Percentiles rank a stretch among this genome's conserved stretches.
Evolutionary conservation across 257 asterid species (phyloP).

Genomic region (Fraxinus excelsior): DNA sequence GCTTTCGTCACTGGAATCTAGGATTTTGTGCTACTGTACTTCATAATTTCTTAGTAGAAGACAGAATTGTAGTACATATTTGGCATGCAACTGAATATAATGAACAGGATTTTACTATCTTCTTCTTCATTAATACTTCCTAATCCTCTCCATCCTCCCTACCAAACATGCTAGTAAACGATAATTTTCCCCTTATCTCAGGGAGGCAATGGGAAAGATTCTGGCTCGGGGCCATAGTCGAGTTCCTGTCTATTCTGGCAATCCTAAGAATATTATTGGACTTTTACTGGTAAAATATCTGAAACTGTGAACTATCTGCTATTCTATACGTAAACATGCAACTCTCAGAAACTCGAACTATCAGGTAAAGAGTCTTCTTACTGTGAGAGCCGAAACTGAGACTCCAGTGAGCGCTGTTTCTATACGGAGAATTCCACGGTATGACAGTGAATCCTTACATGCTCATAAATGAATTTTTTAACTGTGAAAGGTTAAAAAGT

Average conservation of each 20-base stretch:
- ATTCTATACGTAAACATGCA: neutral
- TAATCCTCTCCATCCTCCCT: neutral
- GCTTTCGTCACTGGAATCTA: neutral
- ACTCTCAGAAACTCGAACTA: conserved; percentile 8
- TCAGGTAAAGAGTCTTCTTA: conserved; percentile 89
- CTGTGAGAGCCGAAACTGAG: conserved; percentile 85
- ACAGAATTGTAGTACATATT: neutral
- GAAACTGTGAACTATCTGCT: neutral
- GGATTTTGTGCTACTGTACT: neutral
- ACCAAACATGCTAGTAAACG: neutral
- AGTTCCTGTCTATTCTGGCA: conserved; percentile 88
- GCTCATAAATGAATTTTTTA: neutral
- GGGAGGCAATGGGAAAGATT: conserved; percentile 93
- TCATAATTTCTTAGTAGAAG: conserved; percentile 13
- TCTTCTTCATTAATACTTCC: neutral
- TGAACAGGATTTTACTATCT: neutral
- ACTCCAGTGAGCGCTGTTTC: conserved; percentile 90
- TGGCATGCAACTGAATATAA: neutral
- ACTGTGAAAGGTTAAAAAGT: conserved; percentile 12
- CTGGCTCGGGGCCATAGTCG: conserved; percentile 96
- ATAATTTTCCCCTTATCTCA: conserved; percentile 27
- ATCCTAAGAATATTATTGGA: conserved; percentile 73
- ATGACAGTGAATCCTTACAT: conserved; percentile 18
- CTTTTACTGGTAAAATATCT: conserved; percentile 63
- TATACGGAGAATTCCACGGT: conserved; percentile 91